phyloP scores from a whole-genome alignment of 2,329 filamentous ascomycete species.

The Fusarium haematococcum region DNA sequence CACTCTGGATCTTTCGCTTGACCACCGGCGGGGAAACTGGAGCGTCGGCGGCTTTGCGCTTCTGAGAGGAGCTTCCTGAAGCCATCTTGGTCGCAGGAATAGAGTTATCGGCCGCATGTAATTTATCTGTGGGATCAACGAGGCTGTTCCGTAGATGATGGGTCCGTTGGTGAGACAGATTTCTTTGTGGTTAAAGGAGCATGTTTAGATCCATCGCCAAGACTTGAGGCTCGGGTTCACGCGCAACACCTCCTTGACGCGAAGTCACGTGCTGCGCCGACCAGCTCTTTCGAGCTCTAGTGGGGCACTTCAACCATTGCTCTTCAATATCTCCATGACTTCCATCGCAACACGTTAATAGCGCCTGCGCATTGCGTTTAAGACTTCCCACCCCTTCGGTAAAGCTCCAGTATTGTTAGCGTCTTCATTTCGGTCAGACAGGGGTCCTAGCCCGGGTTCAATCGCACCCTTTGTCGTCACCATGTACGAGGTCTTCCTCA shows the following conservation, averaged over 20 bases:
- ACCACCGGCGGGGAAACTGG: slow-evolving; percentile 65
- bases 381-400: not conserved
- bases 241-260: slow-evolving; percentile 39
- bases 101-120: slow-evolving; percentile 27
- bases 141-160: not conserved
- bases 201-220: slow-evolving; percentile 22
- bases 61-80: slow-evolving; percentile 39
- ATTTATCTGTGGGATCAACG: not conserved
- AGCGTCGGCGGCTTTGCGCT: slow-evolving; percentile 54
- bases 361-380: not conserved
- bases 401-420: not conserved
- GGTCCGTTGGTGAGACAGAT: not conserved
- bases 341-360: not conserved
- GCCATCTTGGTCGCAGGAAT: slow-evolving; percentile 39
- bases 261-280: slow-evolving; percentile 47
- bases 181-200: slow-evolving; percentile 13
- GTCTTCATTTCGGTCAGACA: not conserved
- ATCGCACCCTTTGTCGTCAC: not conserved
- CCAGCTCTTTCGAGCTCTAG: slow-evolving; percentile 13
- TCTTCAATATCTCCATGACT: not conserved
- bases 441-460: not conserved
- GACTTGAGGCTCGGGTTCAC: slow-evolving; percentile 11
- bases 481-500: slow-evolving; percentile 69
- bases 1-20: slow-evolving; percentile 65
- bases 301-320: slow-evolving; percentile 12